Base-by-base conservation (phyloP, 2,329 filamentous ascomycete genomes). In the Fusarium torreyae region DNA sequence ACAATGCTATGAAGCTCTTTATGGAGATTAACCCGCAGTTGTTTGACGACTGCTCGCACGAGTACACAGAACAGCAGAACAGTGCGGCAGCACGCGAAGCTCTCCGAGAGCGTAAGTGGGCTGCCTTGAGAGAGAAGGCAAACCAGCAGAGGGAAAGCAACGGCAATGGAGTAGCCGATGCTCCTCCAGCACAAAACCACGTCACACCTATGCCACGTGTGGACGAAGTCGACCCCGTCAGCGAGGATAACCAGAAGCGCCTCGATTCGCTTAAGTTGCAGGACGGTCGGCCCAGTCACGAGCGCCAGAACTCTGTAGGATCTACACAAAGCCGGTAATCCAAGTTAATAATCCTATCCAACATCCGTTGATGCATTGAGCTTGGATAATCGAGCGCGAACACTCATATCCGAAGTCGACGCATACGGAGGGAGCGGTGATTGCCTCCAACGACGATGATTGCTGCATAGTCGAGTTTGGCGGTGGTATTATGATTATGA, bases 21-120 rank as follows among this genome's bases (percentile, higher is more conserved):
- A 99, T 99, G 96, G 96, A 99, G 80, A 98, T 99, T 76, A 98
- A 98, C 79, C 96, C 96, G 11, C 94, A 98, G 79, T 88, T 99
- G 22, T 99, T 99, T 75, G 96, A 99, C 74, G 96, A 99, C 78
- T 99, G 96, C 82, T 98, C 96, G 36, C 95, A 98, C 77, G 94
- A 98, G 70, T 99, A 99, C 81, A 97, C 94, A 7, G 95, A 98
- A 80, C 92, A 96, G 75, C 95, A 98, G 81, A 97, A 97, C 81
- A 96, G 89, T 68, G 94, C 94, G 5, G 90, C 92, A n/a, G 89
- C 93, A 63, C 90, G 94, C 57, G 92, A 98, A 80, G 90, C 91
- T 69, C 86, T 90, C 68, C 90, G 96, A 70, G 91, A 97, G 79
- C 90, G 90, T 71, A 94, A 95, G 77, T 99, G 96, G 96, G 94